Conservation (phyloP, 768 basidiomycete species). For the Terana coerulea region DNA sequence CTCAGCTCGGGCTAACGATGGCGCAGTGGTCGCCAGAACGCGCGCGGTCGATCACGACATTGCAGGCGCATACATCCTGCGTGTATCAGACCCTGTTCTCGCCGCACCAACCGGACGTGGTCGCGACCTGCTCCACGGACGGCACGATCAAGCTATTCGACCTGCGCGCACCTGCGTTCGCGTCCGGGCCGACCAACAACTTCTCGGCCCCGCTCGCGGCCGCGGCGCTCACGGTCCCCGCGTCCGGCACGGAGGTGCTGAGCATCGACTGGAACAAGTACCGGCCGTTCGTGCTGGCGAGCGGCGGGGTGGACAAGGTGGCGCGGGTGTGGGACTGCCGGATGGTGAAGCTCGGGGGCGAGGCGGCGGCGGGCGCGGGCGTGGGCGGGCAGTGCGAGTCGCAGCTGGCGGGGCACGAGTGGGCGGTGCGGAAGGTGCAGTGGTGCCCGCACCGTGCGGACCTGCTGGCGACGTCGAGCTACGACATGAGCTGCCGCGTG, state of each 20-base stretch:
- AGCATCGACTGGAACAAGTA: slow-evolving; percentile 94
- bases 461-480: slow-evolving; percentile 68
- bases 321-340: slow-evolving; percentile 85
- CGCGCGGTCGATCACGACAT: slow-evolving; percentile 71
- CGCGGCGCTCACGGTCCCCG: slow-evolving; percentile 73
- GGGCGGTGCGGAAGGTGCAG: slow-evolving; percentile 83
- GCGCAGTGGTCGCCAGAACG: slow-evolving; percentile 83
- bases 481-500: slow-evolving; percentile 96
- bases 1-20: not conserved
- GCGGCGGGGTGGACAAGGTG: slow-evolving; percentile 72
- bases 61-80: slow-evolving; percentile 81
- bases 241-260: slow-evolving; percentile 74
- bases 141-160: slow-evolving; percentile 86
- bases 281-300: slow-evolving; percentile 71
- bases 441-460: slow-evolving; percentile 83
- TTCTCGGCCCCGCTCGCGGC: slow-evolving; percentile 69
- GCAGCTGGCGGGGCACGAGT: slow-evolving; percentile 80
- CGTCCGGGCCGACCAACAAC: slow-evolving; percentile 40
- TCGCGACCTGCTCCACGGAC: slow-evolving; percentile 85
- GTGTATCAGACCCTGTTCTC: slow-evolving; percentile 92
- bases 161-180: slow-evolving; percentile 60
- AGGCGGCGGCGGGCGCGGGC: slow-evolving; percentile 34
- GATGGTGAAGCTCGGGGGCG: slow-evolving; percentile 62
- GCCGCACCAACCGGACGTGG: slow-evolving; percentile 78
- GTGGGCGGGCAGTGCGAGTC: slow-evolving; percentile 73